Percentiles rank a stretch among this genome's conserved stretches.
phyloP scores from a whole-genome alignment of 345 rosid species.

The Gossypium mustelinum region DNA sequence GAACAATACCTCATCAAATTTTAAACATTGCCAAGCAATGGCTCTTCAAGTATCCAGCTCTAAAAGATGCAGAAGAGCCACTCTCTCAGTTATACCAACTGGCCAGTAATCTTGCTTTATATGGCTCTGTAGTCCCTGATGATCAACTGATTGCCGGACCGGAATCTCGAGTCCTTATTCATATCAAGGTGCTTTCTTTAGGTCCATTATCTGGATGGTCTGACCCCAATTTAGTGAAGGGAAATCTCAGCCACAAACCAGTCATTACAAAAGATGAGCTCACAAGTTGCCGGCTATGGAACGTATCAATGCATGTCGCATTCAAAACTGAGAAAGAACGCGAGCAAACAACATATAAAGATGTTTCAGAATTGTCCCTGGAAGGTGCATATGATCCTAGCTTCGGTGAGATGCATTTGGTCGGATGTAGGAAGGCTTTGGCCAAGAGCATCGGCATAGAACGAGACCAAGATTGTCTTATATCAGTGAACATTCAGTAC shows the following conservation, averaged over 20 bases:
- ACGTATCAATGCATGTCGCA: neutral
- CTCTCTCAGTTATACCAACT: neutral
- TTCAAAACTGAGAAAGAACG: neutral
- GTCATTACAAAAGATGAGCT: slow-evolving; percentile 4
- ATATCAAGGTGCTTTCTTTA: neutral
- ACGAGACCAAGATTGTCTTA: slow-evolving; percentile 6
- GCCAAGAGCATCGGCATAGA: neutral
- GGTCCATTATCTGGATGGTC: slow-evolving; percentile 2
- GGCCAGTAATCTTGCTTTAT: neutral
- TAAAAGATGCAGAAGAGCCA: neutral
- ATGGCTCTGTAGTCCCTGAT: neutral
- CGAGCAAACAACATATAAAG: neutral
- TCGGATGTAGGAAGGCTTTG: slow-evolving; percentile 13
- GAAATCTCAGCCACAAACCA: neutral
- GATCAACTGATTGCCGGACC: neutral
- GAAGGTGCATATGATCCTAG: neutral
- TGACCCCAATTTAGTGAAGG: neutral
- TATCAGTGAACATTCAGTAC: neutral
- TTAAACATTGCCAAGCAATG: neutral
- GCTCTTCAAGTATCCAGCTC: neutral
- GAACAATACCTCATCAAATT: neutral
- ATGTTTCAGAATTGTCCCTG: slow-evolving; percentile 1
- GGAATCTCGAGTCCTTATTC: neutral
- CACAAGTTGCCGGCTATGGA: neutral
- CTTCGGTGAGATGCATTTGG: slow-evolving; percentile 7